Conservation (phyloP, 1,284 basidiomycete species). For the Pulchroboletus neoregius region DNA sequence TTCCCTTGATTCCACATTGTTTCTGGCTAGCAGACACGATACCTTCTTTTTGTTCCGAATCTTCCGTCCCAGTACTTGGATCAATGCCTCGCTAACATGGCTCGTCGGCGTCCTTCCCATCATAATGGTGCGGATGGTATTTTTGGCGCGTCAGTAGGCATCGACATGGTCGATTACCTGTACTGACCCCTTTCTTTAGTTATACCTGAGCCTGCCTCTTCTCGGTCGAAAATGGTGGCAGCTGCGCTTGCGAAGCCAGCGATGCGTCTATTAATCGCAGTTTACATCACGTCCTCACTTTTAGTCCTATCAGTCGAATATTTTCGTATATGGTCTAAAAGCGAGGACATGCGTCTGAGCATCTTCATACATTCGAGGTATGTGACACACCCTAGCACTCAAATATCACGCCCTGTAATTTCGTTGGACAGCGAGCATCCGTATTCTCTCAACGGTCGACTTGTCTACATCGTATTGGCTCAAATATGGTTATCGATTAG, state of each 20-base stretch:
- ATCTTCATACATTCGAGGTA: slow-evolving; percentile 66
- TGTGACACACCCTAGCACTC: slow-evolving; percentile 16
- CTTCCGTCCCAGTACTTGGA: slow-evolving; percentile 29
- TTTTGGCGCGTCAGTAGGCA: slow-evolving; percentile 47
- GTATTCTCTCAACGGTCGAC: slow-evolving; percentile 61
- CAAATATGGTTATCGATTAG: slow-evolving; percentile 45
- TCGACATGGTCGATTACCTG: background rate
- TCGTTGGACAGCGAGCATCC: slow-evolving; percentile 55
- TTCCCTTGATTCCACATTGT: slow-evolving; percentile 43
- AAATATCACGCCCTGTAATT: no score
- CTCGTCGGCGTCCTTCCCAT: slow-evolving; percentile 45
- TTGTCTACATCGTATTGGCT: slow-evolving; percentile 53
- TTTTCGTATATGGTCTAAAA: slow-evolving; percentile 31
- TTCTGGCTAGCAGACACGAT: slow-evolving; percentile 26
- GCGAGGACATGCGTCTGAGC: slow-evolving; percentile 40
- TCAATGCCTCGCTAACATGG: slow-evolving; percentile 36
- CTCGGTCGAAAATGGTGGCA: slow-evolving; percentile 48
- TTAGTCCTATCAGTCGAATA: slow-evolving; percentile 42
- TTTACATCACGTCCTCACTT: slow-evolving; percentile 45
- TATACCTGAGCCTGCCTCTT: slow-evolving; percentile 43
- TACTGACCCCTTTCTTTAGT: slow-evolving; percentile 34
- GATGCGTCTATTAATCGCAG: slow-evolving; percentile 40
- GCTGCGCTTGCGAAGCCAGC: slow-evolving; percentile 44
- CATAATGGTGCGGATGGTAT: slow-evolving; percentile 50
- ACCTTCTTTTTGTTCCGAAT: slow-evolving; percentile 19